Percentiles rank a stretch among this genome's conserved stretches.
Evolutionary conservation across 345 rosid species (phyloP).

Genomic region (Salix exigua): DNA sequence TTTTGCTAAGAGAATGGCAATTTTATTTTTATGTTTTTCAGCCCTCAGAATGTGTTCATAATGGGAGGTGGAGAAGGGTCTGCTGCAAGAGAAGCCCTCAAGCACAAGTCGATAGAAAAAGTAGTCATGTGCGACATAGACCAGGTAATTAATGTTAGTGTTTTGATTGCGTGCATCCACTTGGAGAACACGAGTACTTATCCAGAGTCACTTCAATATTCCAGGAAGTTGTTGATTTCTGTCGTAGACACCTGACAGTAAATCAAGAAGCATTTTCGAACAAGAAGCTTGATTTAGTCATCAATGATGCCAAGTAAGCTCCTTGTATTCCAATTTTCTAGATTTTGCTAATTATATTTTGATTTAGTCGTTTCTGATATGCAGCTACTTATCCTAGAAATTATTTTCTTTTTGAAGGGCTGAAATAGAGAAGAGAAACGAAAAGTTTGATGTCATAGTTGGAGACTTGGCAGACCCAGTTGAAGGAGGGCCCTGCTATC

Average conservation of each 20-base stretch:
- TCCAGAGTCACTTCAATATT: background rate
- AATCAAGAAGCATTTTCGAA: slow-evolving; percentile 72
- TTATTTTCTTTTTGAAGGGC: slow-evolving; percentile 42
- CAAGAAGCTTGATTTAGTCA: slow-evolving; percentile 73
- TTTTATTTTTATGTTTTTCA: slow-evolving; percentile 14
- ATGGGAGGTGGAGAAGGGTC: slow-evolving; percentile 99
- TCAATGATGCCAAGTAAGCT: slow-evolving; percentile 82
- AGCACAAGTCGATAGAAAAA: slow-evolving; percentile 58
- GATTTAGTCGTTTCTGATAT: background rate
- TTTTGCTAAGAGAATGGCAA: background rate
- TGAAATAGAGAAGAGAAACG: slow-evolving; percentile 68
- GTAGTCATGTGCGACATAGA: slow-evolving; percentile 98
- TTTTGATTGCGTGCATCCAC: background rate
- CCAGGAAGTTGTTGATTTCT: slow-evolving; percentile 92
- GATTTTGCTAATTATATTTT: background rate
- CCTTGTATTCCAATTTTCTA: background rate
- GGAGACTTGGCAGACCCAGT: slow-evolving; percentile 98
- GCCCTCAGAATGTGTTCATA: slow-evolving; percentile 71
- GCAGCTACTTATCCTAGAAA: background rate
- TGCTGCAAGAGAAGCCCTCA: slow-evolving; percentile 90
- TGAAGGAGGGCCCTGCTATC: slow-evolving; percentile 97
- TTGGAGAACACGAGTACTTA: background rate
- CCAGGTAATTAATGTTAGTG: slow-evolving; percentile 41
- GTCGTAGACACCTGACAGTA: slow-evolving; percentile 58
- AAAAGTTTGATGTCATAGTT: slow-evolving; percentile 78